Conservation (phyloP, 176 grass and related monocot genomes). For the Musa troglodytarum region DNA sequence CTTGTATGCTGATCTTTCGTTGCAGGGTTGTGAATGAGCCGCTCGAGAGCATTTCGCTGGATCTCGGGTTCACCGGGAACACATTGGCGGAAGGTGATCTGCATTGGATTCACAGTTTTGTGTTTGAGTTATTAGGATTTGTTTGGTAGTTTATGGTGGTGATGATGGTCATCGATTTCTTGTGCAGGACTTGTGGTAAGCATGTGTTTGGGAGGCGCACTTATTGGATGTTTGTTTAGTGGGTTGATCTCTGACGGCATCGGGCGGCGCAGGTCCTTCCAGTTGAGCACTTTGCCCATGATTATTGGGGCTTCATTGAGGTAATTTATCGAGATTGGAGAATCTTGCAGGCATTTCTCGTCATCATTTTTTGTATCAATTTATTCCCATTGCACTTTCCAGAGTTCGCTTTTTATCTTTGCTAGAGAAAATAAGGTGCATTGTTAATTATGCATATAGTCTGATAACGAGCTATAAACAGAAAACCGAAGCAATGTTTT, state of each 20-base stretch:
- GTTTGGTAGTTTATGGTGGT: background rate
- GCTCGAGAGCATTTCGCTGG: constrained; percentile 77
- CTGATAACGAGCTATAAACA: background rate
- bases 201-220: constrained; percentile 84
- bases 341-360: background rate
- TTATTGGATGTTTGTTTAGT: constrained; percentile 81
- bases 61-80: constrained; percentile 84
- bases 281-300: constrained; percentile 92
- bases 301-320: constrained; percentile 73
- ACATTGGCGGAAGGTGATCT: constrained; percentile 70
- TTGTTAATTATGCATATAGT: background rate
- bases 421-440: too few relatives aligned
- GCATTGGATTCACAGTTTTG: background rate
- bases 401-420: too few relatives aligned
- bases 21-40: constrained; percentile 85
- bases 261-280: constrained; percentile 65
- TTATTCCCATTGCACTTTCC: background rate
- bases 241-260: constrained; percentile 73
- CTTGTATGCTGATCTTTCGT: constrained; percentile 17
- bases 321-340: constrained; percentile 15
- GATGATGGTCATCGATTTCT: background rate
- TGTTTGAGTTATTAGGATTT: background rate
- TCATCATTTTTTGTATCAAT: background rate
- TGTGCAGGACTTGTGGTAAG: constrained; percentile 86
- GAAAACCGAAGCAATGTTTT: background rate